These are phyloP conservation scores for Pseudogymnoascus sp. DNA, from an alignment of 2,329 filamentous ascomycete genomes.

Conservation along the genomic window DNA sequence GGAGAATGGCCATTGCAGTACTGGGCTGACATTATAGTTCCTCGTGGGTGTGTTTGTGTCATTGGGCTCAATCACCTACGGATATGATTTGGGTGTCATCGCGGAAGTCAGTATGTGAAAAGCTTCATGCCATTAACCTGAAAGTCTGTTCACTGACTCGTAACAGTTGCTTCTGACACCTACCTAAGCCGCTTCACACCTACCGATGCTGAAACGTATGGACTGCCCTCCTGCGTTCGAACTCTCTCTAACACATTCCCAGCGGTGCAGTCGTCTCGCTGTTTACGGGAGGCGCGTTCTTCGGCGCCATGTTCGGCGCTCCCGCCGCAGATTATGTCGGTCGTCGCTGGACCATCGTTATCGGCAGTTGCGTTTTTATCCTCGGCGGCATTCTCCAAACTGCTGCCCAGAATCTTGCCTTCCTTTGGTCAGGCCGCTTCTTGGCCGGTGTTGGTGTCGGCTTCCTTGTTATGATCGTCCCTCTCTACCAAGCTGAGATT, in stretches of 20 bases:
- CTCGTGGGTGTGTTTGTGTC: conserved; percentile 48
- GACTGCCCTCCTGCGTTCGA: not conserved
- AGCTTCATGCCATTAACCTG: not conserved
- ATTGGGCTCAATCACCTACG: conserved; percentile 45
- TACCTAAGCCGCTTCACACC: conserved; percentile 33
- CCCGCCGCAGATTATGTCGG: conserved; percentile 61
- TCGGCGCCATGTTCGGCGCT: conserved; percentile 63
- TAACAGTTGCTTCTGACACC: conserved; percentile 36
- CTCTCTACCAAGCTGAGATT: conserved; percentile 71
- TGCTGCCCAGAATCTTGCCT: conserved; percentile 48
- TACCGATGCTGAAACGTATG: conserved; percentile 13
- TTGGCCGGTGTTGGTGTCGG: conserved; percentile 57
- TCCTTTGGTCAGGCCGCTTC: conserved; percentile 61
- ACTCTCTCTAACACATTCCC: not conserved
- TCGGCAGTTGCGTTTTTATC: conserved; percentile 63
- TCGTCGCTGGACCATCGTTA: conserved; percentile 61
- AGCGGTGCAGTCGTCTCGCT: conserved; percentile 66
- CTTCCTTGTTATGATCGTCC: conserved; percentile 35
- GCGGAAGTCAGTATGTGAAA: conserved; percentile 32
- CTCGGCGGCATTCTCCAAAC: conserved; percentile 68
- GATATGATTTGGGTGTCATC: conserved; percentile 48
- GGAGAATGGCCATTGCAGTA: not conserved
- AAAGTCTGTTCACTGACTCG: not conserved
- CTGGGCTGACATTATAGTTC: conserved; percentile 31
- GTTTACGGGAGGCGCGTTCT: conserved; percentile 57